phyloP scores from a whole-genome alignment of 768 basidiomycete genomes.

The Suillus subalutaceus region DNA sequence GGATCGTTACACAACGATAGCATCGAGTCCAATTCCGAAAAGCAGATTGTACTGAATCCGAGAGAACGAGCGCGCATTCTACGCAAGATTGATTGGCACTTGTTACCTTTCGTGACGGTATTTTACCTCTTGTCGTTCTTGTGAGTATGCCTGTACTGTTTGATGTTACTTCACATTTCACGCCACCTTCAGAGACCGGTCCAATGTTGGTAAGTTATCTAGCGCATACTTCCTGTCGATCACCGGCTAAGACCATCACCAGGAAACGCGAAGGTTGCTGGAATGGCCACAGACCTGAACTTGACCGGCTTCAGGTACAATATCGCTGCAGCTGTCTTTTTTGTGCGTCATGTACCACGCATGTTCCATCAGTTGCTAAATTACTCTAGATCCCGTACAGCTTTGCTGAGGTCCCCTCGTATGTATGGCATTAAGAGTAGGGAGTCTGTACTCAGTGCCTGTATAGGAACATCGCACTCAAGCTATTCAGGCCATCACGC shows the following conservation, averaged over 20 bases:
- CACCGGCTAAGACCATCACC: not conserved
- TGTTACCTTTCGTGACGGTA: slow-evolving; percentile 46
- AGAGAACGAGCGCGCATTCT: slow-evolving; percentile 33
- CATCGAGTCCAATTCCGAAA: not conserved
- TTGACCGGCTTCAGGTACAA: slow-evolving; percentile 40
- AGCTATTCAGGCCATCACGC: slow-evolving; percentile 36
- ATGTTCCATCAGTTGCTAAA: slow-evolving; percentile 2
- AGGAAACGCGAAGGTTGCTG: slow-evolving; percentile 50
- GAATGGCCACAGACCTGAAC: slow-evolving; percentile 42
- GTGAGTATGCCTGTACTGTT: slow-evolving; percentile 30
- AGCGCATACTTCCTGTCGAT: not conserved
- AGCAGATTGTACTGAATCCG: slow-evolving; percentile 2
- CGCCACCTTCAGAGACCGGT: slow-evolving; percentile 39
- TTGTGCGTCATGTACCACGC: slow-evolving; percentile 21
- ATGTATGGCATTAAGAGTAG: slow-evolving; percentile 14
- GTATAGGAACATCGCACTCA: slow-evolving; percentile 40
- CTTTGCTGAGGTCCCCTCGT: slow-evolving; percentile 42
- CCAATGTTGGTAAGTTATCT: slow-evolving; percentile 43
- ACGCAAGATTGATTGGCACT: slow-evolving; percentile 46
- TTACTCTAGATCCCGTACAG: slow-evolving; percentile 37
- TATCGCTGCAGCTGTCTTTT: slow-evolving; percentile 42
- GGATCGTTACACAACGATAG: not conserved
- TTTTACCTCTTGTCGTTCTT: slow-evolving; percentile 50
- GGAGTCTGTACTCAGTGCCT: slow-evolving; percentile 8
- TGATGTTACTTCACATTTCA: not conserved